phyloP scores from a whole-genome alignment of 257 asterid genomes.

The Fraxinus anomala region DNA sequence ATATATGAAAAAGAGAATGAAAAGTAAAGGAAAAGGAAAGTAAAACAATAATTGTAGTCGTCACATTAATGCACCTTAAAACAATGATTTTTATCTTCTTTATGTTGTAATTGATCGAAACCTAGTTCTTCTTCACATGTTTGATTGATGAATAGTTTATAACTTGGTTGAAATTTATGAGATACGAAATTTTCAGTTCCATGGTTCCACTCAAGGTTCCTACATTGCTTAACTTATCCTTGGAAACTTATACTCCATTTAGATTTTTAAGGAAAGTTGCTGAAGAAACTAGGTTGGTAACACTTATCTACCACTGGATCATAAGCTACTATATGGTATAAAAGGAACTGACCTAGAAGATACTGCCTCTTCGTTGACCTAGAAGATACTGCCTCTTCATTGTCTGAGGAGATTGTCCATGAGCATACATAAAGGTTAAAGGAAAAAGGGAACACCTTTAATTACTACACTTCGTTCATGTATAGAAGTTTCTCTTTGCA shows the following conservation, averaged over 20 bases:
- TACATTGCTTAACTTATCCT: not conserved
- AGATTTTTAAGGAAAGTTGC: not conserved
- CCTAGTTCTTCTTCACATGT: not conserved
- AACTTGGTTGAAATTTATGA: not conserved
- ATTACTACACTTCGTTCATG: not conserved
- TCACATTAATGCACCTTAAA: not conserved
- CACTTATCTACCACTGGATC: not conserved
- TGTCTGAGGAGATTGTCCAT: not conserved
- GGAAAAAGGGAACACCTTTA: not conserved
- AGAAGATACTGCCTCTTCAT: not conserved
- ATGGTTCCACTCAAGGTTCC: not conserved
- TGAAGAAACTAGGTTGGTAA: not conserved
- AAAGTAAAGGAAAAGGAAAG: not conserved
- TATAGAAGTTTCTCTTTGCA: not conserved
- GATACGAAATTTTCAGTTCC: not conserved
- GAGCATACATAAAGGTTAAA: not conserved
- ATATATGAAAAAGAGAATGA: not conserved
- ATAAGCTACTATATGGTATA: not conserved
- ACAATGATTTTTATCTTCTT: not conserved
- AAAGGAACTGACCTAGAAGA: not conserved
- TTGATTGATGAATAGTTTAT: not conserved
- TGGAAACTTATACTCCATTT: not conserved
- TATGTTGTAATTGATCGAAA: not conserved
- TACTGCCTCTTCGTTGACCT: not conserved
- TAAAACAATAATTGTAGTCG: not conserved